Evolutionary conservation across 2,329 filamentous ascomycete genomes (phyloP).

Genomic region (Colletotrichum costaricense): DNA sequence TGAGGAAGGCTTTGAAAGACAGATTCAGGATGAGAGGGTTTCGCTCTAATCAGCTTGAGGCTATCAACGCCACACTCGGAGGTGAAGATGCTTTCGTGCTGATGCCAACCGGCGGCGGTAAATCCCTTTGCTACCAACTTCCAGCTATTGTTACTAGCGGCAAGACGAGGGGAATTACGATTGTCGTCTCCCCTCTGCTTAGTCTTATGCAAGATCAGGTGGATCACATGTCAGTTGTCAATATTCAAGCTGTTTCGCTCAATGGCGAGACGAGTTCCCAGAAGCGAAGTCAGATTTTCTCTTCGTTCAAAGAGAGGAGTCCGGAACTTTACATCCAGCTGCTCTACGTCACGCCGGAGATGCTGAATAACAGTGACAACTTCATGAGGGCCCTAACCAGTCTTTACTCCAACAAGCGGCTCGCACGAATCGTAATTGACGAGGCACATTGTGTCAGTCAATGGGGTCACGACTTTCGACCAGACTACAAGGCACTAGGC

Average conservation of each 20-base stretch:
- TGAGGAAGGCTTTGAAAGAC: slow-evolving; percentile 82
- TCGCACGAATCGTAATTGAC: slow-evolving; percentile 94
- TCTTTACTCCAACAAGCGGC: slow-evolving; percentile 76
- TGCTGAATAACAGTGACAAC: slow-evolving; percentile 83
- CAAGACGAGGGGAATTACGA: slow-evolving; percentile 84
- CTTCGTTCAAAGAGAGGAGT: slow-evolving; percentile 68
- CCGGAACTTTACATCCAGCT: slow-evolving; percentile 85
- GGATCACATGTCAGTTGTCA: slow-evolving; percentile 78
- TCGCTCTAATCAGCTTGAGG: slow-evolving; percentile 90
- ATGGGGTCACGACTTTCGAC: slow-evolving; percentile 98
- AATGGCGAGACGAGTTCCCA: slow-evolving; percentile 79
- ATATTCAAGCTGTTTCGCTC: slow-evolving; percentile 83
- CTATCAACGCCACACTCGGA: slow-evolving; percentile 90
- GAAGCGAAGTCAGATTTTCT: slow-evolving; percentile 75
- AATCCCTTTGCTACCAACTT: slow-evolving; percentile 96
- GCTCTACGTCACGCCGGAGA: slow-evolving; percentile 96
- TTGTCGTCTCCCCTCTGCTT: slow-evolving; percentile 93
- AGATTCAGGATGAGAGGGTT: slow-evolving; percentile 89
- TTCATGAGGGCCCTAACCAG: slow-evolving; percentile 75
- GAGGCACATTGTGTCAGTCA: slow-evolving; percentile 99
- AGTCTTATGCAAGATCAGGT: slow-evolving; percentile 99
- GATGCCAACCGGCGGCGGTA: slow-evolving; percentile 98
- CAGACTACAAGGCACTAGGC: slow-evolving; percentile 91
- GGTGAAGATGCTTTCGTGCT: slow-evolving; percentile 94
- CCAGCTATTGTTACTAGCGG: slow-evolving; percentile 87